phyloP scores from a whole-genome alignment of 2,329 filamentous ascomycete species.

The Didymosphaeria variabile region DNA sequence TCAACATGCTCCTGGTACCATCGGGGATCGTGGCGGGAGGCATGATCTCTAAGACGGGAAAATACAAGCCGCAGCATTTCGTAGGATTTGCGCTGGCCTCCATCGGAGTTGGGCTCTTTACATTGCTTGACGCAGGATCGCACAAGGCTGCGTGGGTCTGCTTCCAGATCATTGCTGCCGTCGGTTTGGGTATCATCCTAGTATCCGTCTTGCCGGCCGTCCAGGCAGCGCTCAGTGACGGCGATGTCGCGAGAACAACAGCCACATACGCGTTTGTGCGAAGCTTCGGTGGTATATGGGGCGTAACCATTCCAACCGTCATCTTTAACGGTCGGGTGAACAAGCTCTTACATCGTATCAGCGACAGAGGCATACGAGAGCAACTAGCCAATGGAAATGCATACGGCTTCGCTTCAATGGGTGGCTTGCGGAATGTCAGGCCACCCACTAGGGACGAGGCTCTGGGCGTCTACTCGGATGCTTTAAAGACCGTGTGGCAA shows the following conservation, averaged over 20 bases:
- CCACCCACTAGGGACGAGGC: background rate
- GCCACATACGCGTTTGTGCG: conserved; percentile 27
- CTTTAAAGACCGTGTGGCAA: background rate
- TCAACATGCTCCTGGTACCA: conserved; percentile 16
- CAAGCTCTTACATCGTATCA: background rate
- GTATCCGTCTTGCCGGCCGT: conserved; percentile 22
- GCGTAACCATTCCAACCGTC: conserved; percentile 25
- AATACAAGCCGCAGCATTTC: conserved; percentile 27
- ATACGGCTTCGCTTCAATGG: background rate
- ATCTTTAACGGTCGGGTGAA: conserved; percentile 15
- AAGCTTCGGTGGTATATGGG: conserved; percentile 32
- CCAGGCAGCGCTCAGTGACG: conserved; percentile 19
- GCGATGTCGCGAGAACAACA: conserved; percentile 22
- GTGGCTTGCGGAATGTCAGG: background rate
- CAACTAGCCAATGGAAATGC: background rate
- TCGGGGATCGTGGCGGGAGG: conserved; percentile 13
- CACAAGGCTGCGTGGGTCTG: conserved; percentile 23
- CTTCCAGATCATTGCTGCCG: conserved; percentile 21
- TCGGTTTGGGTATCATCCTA: conserved; percentile 20
- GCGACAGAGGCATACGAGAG: conserved; percentile 2
- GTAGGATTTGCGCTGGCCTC: conserved; percentile 9
- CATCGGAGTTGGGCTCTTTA: background rate
- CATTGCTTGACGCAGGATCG: background rate
- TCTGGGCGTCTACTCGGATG: background rate
- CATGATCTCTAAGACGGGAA: conserved; percentile 31